A percentile compares a stretch with the other conserved stretches of the same genome.
phyloP scores from a whole-genome alignment of 805 yeast genomes.

The Schizosaccharomyces japonicus region DNA sequence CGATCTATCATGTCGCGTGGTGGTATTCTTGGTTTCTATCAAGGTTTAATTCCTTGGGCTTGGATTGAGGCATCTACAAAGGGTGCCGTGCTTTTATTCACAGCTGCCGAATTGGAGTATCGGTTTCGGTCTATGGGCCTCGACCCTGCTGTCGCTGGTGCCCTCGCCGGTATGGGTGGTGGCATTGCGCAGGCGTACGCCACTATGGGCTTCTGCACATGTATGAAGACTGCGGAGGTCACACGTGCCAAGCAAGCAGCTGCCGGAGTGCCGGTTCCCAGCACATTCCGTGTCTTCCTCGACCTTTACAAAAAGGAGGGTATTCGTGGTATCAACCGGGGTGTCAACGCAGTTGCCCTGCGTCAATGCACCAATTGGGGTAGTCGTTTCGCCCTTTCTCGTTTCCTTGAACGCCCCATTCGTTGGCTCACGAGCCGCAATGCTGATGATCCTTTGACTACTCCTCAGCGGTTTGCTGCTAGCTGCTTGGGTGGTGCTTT shows the following conservation, averaged over 20 bases:
- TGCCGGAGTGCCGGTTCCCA: conserved; percentile 42
- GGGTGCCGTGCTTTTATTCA: conserved; percentile 86
- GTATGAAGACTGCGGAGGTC: conserved; percentile 97
- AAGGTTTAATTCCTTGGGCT: conserved; percentile 97
- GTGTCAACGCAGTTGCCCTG: conserved; percentile 96
- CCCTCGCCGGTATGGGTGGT: conserved; percentile 86
- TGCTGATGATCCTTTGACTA: conserved; percentile 35
- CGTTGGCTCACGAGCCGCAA: conserved; percentile 38
- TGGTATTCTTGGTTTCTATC: conserved; percentile 78
- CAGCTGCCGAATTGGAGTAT: conserved; percentile 79
- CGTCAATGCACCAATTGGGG: conserved; percentile 99
- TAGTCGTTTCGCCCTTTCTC: conserved; percentile 75
- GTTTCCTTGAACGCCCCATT: conserved; percentile 74
- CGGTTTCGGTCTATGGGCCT: conserved; percentile 34
- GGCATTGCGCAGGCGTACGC: conserved; percentile 91
- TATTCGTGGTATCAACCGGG: conserved; percentile 81
- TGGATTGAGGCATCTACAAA: conserved; percentile 99
- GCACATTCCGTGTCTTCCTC: conserved; percentile 66
- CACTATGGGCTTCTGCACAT: conserved; percentile 94
- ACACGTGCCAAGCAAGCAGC: conserved; percentile 63
- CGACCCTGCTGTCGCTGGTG: conserved; percentile 59
- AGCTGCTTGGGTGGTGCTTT: conserved; percentile 90
- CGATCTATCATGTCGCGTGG: conserved; percentile 78
- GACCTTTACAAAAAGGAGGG: conserved; percentile 74
- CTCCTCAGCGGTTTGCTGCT: conserved; percentile 61